Conservation (phyloP, 1,284 basidiomycete genomes). For the Phaffia rhodozyma region DNA sequence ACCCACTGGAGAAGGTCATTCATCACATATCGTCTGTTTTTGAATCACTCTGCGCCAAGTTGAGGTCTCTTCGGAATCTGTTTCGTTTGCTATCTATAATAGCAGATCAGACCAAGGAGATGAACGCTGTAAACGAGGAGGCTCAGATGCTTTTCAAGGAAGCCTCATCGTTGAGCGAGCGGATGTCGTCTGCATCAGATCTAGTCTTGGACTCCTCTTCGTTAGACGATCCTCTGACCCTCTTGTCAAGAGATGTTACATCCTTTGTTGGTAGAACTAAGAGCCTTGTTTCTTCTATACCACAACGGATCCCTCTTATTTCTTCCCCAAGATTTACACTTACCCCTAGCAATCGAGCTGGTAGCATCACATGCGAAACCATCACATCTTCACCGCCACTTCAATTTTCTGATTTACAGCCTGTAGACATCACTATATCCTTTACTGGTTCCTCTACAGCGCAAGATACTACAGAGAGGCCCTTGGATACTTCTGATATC, state of each 20-base stretch:
- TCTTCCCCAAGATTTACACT: background rate
- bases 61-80: too few species aligned
- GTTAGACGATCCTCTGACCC: too few species aligned
- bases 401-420: background rate
- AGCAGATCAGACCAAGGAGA: too few species aligned
- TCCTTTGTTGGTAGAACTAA: background rate
- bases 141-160: too few species aligned
- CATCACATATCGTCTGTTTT: too few species aligned
- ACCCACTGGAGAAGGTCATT: too few species aligned
- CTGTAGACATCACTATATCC: background rate
- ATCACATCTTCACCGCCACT: conserved; percentile 20
- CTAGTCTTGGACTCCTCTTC: too few species aligned
- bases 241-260: background rate
- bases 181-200: too few species aligned
- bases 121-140: too few species aligned
- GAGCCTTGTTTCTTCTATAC: background rate
- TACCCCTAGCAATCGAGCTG: background rate
- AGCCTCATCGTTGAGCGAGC: too few species aligned
- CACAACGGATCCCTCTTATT: conserved; percentile 6
- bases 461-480: conserved; percentile 20
- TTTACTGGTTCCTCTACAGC: background rate
- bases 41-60: too few species aligned
- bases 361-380: conserved; percentile 23
- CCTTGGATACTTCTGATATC: conserved; percentile 49
- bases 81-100: too few species aligned